phyloP scores from a whole-genome alignment of 768 basidiomycete species.

The Termitomyces sp. region DNA sequence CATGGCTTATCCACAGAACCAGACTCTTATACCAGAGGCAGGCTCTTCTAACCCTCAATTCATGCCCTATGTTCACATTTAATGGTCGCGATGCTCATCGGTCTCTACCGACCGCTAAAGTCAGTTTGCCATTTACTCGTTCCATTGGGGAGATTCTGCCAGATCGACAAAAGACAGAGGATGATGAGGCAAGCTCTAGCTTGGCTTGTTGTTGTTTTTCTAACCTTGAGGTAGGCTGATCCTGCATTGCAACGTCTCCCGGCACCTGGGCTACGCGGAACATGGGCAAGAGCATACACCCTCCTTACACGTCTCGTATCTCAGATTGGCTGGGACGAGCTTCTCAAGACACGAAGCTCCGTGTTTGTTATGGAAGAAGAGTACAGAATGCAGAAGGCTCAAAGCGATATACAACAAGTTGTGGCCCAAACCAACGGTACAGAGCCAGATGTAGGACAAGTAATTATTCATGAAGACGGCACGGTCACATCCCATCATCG shows the following conservation, averaged over 20 bases:
- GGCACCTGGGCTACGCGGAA: conserved; percentile 90
- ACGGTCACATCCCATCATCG: conserved; percentile 29
- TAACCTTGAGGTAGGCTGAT: conserved; percentile 57
- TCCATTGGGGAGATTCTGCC: conserved; percentile 90
- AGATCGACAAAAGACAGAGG: conserved; percentile 73
- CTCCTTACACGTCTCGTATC: conserved; percentile 88
- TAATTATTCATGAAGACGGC: conserved; percentile 64
- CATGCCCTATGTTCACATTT: conserved; percentile 99
- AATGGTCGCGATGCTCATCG: conserved; percentile 94
- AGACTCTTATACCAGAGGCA: conserved; percentile 16
- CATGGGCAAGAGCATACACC: conserved; percentile 92
- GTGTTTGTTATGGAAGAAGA: conserved; percentile 99
- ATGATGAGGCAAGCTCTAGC: conserved; percentile 61
- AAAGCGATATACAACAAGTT: conserved; percentile 54
- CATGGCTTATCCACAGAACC: neutral
- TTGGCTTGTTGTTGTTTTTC: neutral
- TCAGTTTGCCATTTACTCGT: conserved; percentile 83
- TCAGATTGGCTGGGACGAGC: conserved; percentile 98
- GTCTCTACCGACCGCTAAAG: conserved; percentile 68
- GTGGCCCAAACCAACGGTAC: conserved; percentile 19
- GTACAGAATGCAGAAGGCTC: conserved; percentile 93
- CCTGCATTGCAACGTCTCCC: conserved; percentile 92
- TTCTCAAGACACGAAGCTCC: conserved; percentile 86
- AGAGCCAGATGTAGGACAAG: conserved; percentile 27
- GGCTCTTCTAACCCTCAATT: conserved; percentile 91